A percentile compares a stretch with the other conserved stretches of the same genome.
Conservation (phyloP, 148 eudicot species). For the Polygonum aviculare region DNA sequence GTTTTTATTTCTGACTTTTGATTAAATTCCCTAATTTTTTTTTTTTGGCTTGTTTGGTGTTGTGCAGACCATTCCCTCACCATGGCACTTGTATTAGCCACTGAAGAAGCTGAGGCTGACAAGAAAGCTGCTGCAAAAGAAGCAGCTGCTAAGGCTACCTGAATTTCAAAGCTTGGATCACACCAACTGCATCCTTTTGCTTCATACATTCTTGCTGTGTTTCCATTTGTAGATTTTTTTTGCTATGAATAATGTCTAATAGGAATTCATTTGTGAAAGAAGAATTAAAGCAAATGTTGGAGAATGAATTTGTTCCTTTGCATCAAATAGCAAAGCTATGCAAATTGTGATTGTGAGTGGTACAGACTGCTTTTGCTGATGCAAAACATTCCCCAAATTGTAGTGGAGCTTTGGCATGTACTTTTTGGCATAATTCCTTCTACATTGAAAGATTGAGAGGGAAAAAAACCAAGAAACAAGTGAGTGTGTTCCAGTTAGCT, state of each 20-base stretch:
- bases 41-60: too few species aligned
- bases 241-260: not conserved
- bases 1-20: too few species aligned
- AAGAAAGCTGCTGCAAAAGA: too few species aligned
- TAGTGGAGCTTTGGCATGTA: not conserved
- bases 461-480: too few species aligned
- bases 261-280: not conserved
- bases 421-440: not conserved
- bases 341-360: too few species aligned
- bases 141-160: not conserved
- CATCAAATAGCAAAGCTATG: too few species aligned
- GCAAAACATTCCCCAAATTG: not conserved
- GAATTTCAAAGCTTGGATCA: not conserved
- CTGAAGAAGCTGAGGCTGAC: too few species aligned
- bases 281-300: not conserved
- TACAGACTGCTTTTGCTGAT: not conserved
- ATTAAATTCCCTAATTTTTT: too few species aligned
- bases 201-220: conserved; percentile 1
- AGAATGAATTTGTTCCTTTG: not conserved
- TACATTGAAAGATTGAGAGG: not conserved
- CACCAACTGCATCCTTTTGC: not conserved
- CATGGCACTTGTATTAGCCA: too few species aligned
- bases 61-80: too few species aligned
- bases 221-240: not conserved
- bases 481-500: not conserved